A percentile compares a stretch with the other conserved stretches of the same genome.
Evolutionary conservation across 1,284 basidiomycete genomes (phyloP).

Genomic region (Pseudozyma thailandica): DNA sequence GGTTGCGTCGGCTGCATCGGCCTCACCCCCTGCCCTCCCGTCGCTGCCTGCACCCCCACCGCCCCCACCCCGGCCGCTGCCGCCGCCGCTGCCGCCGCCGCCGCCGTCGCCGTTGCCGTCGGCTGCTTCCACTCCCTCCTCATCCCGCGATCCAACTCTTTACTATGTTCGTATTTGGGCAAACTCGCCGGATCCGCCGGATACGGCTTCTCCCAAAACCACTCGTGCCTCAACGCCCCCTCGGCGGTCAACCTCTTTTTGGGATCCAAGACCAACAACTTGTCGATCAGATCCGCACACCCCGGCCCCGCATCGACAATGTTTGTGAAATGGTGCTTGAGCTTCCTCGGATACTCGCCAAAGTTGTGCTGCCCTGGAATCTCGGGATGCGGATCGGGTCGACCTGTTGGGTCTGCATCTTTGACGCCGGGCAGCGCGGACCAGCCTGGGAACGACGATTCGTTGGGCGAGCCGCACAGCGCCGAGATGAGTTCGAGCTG

Average conservation of each 20-base stretch:
- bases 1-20: neutral
- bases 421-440: slow-evolving; percentile 70
- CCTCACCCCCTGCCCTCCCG: neutral
- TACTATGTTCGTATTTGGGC: slow-evolving; percentile 65
- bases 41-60: neutral
- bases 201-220: slow-evolving; percentile 65
- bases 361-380: slow-evolving; percentile 57
- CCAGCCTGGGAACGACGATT: slow-evolving; percentile 80
- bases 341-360: slow-evolving; percentile 43
- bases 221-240: slow-evolving; percentile 62
- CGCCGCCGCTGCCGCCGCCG: neutral
- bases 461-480: slow-evolving; percentile 86
- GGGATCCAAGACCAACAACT: slow-evolving; percentile 62
- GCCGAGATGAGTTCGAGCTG: slow-evolving; percentile 89
- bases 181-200: slow-evolving; percentile 61
- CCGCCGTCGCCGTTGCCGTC: neutral
- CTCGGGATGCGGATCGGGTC: slow-evolving; percentile 55
- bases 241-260: slow-evolving; percentile 60
- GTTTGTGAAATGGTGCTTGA: slow-evolving; percentile 51
- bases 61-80: neutral
- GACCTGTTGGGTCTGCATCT: slow-evolving; percentile 60
- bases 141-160: slow-evolving; percentile 63
- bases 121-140: slow-evolving; percentile 48
- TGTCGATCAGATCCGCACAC: slow-evolving; percentile 64
- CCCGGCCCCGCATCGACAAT: slow-evolving; percentile 48